Percentiles rank a stretch among this genome's conserved stretches.
phyloP scores from a whole-genome alignment of 805 yeast genomes.

The Hanseniaspora lachancei region DNA sequence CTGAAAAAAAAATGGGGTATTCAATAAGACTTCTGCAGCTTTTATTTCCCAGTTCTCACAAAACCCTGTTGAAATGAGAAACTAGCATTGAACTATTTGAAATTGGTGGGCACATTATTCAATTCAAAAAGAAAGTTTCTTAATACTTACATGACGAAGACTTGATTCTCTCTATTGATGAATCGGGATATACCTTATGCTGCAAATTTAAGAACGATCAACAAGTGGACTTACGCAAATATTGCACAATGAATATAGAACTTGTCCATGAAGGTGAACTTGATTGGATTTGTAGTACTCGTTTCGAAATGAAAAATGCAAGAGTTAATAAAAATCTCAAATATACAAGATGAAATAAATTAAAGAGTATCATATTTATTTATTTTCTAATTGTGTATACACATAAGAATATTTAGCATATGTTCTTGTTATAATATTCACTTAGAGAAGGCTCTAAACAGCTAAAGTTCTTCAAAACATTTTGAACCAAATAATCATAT shows the following conservation, averaged over 20 bases:
- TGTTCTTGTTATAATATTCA: constrained; percentile 25
- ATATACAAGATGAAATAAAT: neutral
- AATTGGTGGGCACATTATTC: no score
- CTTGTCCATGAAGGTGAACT: neutral
- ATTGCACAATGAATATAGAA: neutral
- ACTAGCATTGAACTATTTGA: no score
- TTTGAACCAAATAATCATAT: constrained; percentile 34
- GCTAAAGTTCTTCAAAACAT: constrained; percentile 34
- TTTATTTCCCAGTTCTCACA: no score
- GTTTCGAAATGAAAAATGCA: no score
- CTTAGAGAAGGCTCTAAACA: constrained; percentile 30
- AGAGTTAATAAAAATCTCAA: no score
- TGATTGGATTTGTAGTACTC: neutral
- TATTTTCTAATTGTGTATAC: neutral
- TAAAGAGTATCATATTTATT: neutral
- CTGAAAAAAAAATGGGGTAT: no score
- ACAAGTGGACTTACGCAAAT: neutral
- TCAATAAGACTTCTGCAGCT: no score
- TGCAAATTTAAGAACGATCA: neutral
- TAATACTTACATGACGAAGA: no score
- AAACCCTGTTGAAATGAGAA: no score
- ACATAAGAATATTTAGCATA: neutral
- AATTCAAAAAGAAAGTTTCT: no score
- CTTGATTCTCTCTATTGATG: neutral
- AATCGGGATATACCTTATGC: neutral